Evolutionary conservation across 2,329 filamentous ascomycete genomes (phyloP).

Genomic region (Fusarium austroafricanum): DNA sequence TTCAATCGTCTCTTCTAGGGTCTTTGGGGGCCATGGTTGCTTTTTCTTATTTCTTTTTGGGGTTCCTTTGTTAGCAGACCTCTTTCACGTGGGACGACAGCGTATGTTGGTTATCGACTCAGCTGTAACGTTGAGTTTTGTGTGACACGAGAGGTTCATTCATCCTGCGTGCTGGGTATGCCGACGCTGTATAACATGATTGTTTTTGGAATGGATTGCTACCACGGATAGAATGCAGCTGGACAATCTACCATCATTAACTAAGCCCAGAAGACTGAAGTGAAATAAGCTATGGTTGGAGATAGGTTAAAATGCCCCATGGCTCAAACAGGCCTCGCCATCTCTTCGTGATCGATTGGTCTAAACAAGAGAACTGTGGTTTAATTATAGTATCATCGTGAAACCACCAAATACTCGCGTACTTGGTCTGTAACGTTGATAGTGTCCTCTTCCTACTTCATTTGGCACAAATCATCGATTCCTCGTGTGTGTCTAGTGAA

Average conservation of each 20-base stretch:
- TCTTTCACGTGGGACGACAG: slow-evolving; percentile 3
- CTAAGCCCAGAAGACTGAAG: slow-evolving; percentile 6
- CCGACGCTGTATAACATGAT: slow-evolving; percentile 6
- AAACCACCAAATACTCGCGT: slow-evolving; percentile 11
- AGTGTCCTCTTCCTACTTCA: background rate
- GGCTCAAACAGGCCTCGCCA: slow-evolving; percentile 2
- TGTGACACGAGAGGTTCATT: background rate
- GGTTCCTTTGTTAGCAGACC: slow-evolving; percentile 6
- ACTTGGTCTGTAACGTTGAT: slow-evolving; percentile 4
- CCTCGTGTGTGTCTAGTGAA: background rate
- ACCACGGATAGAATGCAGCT: slow-evolving; percentile 1
- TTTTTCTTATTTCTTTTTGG: slow-evolving; percentile 7
- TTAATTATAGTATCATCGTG: slow-evolving; percentile 15
- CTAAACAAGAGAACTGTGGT: background rate
- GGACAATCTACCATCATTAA: background rate
- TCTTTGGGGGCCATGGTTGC: slow-evolving; percentile 14
- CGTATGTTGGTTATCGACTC: background rate
- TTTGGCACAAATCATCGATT: slow-evolving; percentile 6
- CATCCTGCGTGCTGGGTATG: background rate
- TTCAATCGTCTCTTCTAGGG: slow-evolving; percentile 12
- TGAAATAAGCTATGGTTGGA: background rate
- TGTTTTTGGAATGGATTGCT: background rate
- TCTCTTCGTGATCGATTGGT: slow-evolving; percentile 3
- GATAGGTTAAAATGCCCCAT: background rate
- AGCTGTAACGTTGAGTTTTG: slow-evolving; percentile 25